Percentiles rank a stretch among this genome's conserved stretches.
phyloP scores from a whole-genome alignment of 225 moss, liverwort and hornwort genomes.

The Physcomitrium patens region DNA sequence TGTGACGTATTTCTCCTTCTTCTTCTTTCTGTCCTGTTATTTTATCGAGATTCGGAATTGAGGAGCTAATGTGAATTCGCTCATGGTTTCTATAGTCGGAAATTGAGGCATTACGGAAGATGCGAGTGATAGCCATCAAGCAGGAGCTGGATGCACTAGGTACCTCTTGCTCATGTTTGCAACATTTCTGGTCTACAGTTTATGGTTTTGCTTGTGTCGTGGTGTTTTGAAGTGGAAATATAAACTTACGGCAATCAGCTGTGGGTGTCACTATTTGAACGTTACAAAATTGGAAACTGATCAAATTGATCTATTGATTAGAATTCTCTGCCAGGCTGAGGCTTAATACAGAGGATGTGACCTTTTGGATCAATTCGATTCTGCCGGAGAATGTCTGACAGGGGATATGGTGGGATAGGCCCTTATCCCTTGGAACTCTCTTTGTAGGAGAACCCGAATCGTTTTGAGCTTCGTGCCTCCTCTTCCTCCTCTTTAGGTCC shows the following conservation, averaged over 20 bases:
- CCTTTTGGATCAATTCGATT: too few relatives aligned
- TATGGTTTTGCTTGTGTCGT: background rate
- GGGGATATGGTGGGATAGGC: too few relatives aligned
- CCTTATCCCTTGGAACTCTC: too few relatives aligned
- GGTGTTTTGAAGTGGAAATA: background rate
- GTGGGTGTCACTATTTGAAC: background rate
- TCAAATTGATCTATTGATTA: background rate
- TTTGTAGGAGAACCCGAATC: too few relatives aligned
- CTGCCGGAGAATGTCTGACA: too few relatives aligned
- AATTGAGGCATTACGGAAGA: conserved; percentile 58
- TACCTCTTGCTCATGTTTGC: conserved; percentile 15
- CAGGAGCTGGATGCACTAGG: conserved; percentile 61
- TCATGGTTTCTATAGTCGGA: conserved; percentile 52
- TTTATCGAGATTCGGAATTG: conserved; percentile 11
- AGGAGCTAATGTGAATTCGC: conserved; percentile 35
- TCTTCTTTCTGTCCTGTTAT: background rate
- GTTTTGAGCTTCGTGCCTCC: too few relatives aligned
- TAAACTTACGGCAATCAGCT: background rate
- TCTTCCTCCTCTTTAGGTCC: too few relatives aligned
- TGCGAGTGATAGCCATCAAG: conserved; percentile 57
- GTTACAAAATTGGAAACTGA: too few relatives aligned
- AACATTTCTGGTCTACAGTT: background rate
- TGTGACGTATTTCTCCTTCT: background rate
- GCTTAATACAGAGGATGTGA: too few relatives aligned
- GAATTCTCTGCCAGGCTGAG: too few relatives aligned